Evolutionary conservation across 1,139 yeast species (phyloP), one percentile per base, ranked within the genome.

Genomic region (Kodamaea fungicola): DNA sequence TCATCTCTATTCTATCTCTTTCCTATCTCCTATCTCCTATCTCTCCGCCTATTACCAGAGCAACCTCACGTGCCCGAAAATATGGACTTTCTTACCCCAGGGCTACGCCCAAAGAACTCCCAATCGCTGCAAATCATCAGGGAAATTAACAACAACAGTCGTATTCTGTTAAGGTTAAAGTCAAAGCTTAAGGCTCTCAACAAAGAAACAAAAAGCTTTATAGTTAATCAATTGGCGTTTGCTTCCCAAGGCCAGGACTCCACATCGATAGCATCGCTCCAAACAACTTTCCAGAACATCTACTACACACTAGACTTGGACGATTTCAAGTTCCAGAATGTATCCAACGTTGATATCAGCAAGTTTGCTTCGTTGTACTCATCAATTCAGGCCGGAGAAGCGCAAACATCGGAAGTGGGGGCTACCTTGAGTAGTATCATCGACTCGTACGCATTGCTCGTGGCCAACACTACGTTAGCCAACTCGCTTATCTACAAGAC

Each of bases 401-500:
- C 32, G 4, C 29, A 24, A 10, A 28, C 31, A 3, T 24, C 16
- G 13, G 34, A 25, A 25, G 34, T 16, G 5, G 19, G 19, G 19
- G 19, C 19, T 16, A 16, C 19, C 3, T 16, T 16, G 19, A 16
- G 19, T 16, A 16, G 19, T 5, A 16, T 16, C 19, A 16, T 16
- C 19, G 19, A 16, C 19, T 16, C 19, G 19, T 63, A 62, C 35
- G 43, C 56, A 22, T 35, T 52, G 4, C 47, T 65, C 28, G 44
- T 65, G 19, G 47, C 59, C 3, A 52, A 54, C 34, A 52, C 59
- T 29, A 56, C 58, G 27, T 43, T 64, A 33, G 60, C 74, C 31
- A 64, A 63, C 42, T 45, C 60, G 6, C 47, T 68, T 25, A 64
- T 70, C 33, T 62, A 57, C 46, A 61, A 63, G 40, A 64, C 74